Percentiles rank a stretch among this genome's conserved stretches.
Evolutionary conservation across 371 early-diverging fungal species (phyloP).

Genomic region (Rhizopus sp.): DNA sequence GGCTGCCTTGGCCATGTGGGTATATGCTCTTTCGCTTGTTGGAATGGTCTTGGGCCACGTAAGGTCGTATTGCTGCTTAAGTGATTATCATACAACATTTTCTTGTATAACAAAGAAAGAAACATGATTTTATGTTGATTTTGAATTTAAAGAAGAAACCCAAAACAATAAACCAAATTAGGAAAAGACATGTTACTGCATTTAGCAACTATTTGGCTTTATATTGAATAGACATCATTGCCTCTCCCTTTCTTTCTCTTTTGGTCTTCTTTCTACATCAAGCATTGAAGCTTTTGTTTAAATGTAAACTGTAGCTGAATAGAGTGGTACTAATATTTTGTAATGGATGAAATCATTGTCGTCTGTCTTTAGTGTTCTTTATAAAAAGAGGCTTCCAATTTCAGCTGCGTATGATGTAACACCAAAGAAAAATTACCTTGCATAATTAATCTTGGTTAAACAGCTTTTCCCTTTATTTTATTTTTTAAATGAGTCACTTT

Average conservation of each 20-base stretch:
- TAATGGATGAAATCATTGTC: too few species aligned
- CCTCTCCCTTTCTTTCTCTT: too few species aligned
- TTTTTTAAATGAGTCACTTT: slow-evolving; percentile 40
- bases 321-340: too few species aligned
- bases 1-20: neutral
- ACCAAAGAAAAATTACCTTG: too few species aligned
- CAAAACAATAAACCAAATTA: slow-evolving; percentile 4
- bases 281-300: too few species aligned
- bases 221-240: too few species aligned
- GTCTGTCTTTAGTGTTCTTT: too few species aligned
- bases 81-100: neutral
- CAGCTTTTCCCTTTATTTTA: neutral
- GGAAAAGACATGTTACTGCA: neutral
- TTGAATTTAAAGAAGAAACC: neutral
- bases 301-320: too few species aligned
- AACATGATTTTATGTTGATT: neutral
- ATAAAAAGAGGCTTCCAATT: too few species aligned
- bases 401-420: too few species aligned
- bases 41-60: slow-evolving; percentile 2
- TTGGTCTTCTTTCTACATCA: too few species aligned
- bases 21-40: neutral
- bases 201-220: too few species aligned
- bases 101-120: neutral
- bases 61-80: neutral
- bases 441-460: neutral